Conservation (phyloP, 192 early-diverging fungal genomes). For the Allomyces javanicus region DNA sequence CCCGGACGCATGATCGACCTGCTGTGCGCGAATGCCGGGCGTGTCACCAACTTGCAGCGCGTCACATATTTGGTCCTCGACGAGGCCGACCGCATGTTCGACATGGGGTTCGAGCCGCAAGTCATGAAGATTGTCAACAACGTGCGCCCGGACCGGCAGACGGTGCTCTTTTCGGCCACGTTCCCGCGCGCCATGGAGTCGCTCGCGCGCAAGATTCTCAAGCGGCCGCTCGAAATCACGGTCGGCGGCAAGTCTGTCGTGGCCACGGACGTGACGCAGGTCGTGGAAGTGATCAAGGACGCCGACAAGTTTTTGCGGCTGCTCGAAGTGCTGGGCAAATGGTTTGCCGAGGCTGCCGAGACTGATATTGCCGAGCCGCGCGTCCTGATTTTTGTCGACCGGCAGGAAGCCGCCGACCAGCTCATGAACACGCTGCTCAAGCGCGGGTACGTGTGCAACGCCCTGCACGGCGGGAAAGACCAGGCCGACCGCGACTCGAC, state of each 20-base stretch:
- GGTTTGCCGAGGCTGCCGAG: slow-evolving; percentile 44
- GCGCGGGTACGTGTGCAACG: slow-evolving; percentile 69
- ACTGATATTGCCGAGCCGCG: slow-evolving; percentile 24
- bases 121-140: slow-evolving; percentile 90
- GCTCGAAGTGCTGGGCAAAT: slow-evolving; percentile 68
- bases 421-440: slow-evolving; percentile 64
- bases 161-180: slow-evolving; percentile 83
- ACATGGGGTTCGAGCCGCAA: slow-evolving; percentile 96
- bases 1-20: slow-evolving; percentile 81
- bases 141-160: slow-evolving; percentile 68
- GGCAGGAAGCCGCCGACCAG: slow-evolving; percentile 85
- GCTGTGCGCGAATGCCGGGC: slow-evolving; percentile 64
- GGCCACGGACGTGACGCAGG: slow-evolving; percentile 63
- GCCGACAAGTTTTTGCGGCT: slow-evolving; percentile 65
- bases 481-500: slow-evolving; percentile 79
- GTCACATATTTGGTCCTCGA: slow-evolving; percentile 93
- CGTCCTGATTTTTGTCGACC: slow-evolving; percentile 81
- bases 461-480: slow-evolving; percentile 89
- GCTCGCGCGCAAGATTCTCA: slow-evolving; percentile 75
- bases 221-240: slow-evolving; percentile 78
- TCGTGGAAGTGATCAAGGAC: slow-evolving; percentile 74
- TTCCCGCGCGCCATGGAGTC: slow-evolving; percentile 95
- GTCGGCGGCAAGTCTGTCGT: slow-evolving; percentile 87
- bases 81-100: slow-evolving; percentile 95
- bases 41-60: slow-evolving; percentile 65